Evolutionary conservation across 306 rosid genomes (phyloP).

Genomic region (Gillenia trifoliata): DNA sequence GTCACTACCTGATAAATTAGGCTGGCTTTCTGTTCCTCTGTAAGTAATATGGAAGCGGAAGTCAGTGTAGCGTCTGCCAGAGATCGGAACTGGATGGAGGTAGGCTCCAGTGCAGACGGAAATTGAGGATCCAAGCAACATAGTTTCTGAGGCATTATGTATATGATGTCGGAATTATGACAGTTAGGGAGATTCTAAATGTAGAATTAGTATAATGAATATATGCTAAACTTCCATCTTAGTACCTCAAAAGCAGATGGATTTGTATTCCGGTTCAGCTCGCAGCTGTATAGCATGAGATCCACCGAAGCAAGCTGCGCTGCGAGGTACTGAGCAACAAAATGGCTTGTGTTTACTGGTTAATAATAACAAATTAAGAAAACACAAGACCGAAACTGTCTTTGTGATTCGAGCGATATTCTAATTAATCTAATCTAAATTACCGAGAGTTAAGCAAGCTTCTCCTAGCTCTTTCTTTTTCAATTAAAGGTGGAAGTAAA

Average conservation of each 20-base stretch:
- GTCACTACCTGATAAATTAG: not conserved
- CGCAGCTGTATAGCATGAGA: not conserved
- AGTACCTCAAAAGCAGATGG: not conserved
- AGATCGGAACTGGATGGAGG: not conserved
- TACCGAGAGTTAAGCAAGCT: not conserved
- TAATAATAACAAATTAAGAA: not conserved
- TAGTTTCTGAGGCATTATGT: not conserved
- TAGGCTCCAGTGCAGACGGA: not conserved
- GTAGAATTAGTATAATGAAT: not conserved
- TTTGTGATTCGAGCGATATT: too few relatives aligned
- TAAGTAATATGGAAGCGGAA: not conserved
- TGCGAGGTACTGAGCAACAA: constrained; percentile 8
- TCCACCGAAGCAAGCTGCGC: constrained; percentile 11
- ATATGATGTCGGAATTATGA: not conserved
- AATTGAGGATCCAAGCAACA: constrained; percentile 8
- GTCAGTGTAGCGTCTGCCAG: not conserved
- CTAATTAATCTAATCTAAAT: too few relatives aligned
- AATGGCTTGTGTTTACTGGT: not conserved
- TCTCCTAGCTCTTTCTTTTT: not conserved
- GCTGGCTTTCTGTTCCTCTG: not conserved
- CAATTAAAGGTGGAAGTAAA: not conserved
- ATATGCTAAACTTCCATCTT: not conserved
- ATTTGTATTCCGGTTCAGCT: not conserved
- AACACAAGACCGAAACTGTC: too few relatives aligned
- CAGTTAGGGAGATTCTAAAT: not conserved